Evolutionary conservation across 371 early-diverging fungal species (phyloP), one percentile per base, ranked within the genome.

Genomic region (Mucor piriformis): DNA sequence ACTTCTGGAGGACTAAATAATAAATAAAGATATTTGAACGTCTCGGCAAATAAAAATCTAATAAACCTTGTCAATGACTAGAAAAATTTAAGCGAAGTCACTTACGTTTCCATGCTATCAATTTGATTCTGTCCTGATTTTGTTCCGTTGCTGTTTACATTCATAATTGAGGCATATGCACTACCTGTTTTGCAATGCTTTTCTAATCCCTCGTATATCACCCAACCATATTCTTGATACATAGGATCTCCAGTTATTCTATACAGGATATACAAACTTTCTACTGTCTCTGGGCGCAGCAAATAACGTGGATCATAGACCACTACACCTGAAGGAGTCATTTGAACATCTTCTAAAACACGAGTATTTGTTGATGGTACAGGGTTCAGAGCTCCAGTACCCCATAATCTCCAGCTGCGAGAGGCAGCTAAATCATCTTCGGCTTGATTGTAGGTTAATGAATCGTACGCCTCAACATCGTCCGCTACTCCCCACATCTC

Each of bases 21-120:
- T 50, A 93, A 70, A 71, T 92, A 95, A 21, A 95, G 72, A 65
- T 95, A 95, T 70, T 95, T 95, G 48, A 95, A 83, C 0, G 94
- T 93, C 62, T 95, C 93, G 0, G 90, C 92, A 59, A 93, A 61
- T 64, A 95, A 90, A 70, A 94, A 93, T 6, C 42, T 42, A 42
- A 38, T 38, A 38, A 38, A 38, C 1, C 2, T 2, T 38, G 11
- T 38, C 38, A 38, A n/a, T 38, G 16, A 38, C 13, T 4, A 0
- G 16, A 38, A 38, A 34, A 34, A 8, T 34, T 13, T 38, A 38
- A 38, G 15, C 38, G 5, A 2, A 15, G 15, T n/a, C 2, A 38
- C 20, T 42, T 42, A 42, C 34, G 89, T 80, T 61, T 77, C 81
- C 81, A 80, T 80, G 1, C 76, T 66, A 37, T 81, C 78, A 13